Base-by-base conservation (phyloP, 768 basidiomycete species). In the Xanthoconium stramineum region DNA sequence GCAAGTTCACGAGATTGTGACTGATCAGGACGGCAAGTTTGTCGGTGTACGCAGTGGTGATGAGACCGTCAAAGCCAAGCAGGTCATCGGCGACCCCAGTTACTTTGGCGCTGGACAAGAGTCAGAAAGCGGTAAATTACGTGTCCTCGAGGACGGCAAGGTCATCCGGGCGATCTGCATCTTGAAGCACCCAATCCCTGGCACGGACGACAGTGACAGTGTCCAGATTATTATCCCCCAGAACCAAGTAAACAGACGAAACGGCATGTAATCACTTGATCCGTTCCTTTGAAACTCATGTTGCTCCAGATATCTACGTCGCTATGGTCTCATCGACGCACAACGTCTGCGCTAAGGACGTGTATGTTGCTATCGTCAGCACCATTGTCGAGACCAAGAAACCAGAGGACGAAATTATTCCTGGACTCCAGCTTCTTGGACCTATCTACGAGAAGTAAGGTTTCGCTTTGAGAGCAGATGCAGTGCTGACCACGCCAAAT, bases 161-260 rank as follows among this genome's bases (percentile, higher is more conserved):
- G 97, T 98, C 62, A 83, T 99, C 64, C 81, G 97, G 50, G 97
- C 96, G 5, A 99, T 99, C 69, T 98, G 97, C 78, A 80, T 99
- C 75, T 80, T 99, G 72, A 96, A 96, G 76, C 97, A 98, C 74
- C 94, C 95, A 45, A 96, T 99, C 60, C 97, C 97, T 47, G 94
- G 91, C 48, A 98, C 97, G 40, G 96, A 98, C 20, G 90, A 98
- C 68, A 79, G 88, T 45, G 97, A 99, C 76, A 94, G 91, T 65
- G 87, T 87, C 38, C 97, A 99, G 74, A 94, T 99, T 66, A 94
- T 99, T 72, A 96, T 99, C 59, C 97, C 97, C 39, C 97, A 98
- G 75, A 98, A 98, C 74, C 97, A 99, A 75, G 94, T 99, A 61
- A 80, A 81, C 62, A 80, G 97, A 63, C 85, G 88, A 75, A 91